Evolutionary conservation across 495 filamentous ascomycete species (phyloP), one percentile per base, ranked within the genome.

Genomic region (Neurospora sp.): DNA sequence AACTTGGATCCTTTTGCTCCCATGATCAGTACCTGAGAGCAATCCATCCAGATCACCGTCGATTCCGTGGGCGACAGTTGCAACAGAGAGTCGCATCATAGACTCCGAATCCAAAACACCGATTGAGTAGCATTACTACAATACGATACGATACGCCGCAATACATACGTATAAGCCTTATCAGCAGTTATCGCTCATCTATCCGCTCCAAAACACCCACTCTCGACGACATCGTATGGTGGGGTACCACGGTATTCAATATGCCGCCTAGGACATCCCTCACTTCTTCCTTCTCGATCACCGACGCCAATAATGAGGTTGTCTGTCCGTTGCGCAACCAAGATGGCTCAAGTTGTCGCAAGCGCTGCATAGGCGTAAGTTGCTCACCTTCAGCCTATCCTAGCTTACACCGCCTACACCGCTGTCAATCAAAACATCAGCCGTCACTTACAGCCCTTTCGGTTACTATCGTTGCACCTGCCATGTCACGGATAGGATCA

Each of bases 331-430:
- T 99, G 85, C 90, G 90, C 78, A 98, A 97, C 81, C 94, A 97
- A 73, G 96, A 99, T 89, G 93, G 94, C 77, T 97, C 96, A 77
- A 94, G 91, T 85, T 99, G 96, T 87, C 92, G 96, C 80, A 99
- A 99, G 86, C 88, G 96, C 85, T 99, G 96, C 83, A 87, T 96
- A 78, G 96, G 96, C 82, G 96, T 98, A 85, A 93, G 95, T 93
- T 73, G 71, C n/a, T 72, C 73, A 70, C 61, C 69, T 71, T 71
- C 70, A 71, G 74, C 72, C 71, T 74, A 76, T 72, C 72, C 73
- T 59, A 75, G 71, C 72, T 71, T 39, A 38, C 40, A n/a, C 59
- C 53, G 71, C 72, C 59, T 70, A 70, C 37, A 37, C 41, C 68
- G 4, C 39, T 27, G 22, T 47, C 20, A 18, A 38, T 41, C 18